Base-by-base conservation (phyloP, 352 stramenopile species). In the Thalassiosira sp. region DNA sequence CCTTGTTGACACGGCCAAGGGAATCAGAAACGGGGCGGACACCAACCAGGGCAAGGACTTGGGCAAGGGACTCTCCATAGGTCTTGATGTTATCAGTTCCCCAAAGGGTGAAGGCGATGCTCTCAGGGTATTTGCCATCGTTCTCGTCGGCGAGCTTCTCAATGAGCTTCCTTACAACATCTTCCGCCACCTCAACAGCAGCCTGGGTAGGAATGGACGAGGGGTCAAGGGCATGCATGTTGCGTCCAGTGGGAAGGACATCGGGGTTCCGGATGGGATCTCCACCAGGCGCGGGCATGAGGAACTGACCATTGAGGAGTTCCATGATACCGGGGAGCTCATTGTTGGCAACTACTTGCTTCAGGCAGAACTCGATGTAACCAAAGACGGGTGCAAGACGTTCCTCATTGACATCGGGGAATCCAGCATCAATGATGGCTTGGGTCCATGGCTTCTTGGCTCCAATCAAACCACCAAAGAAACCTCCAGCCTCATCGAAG, bases 61-160 rank as follows among this genome's bases (percentile, higher is more conserved):
- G 91, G 1, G 90, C 91, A 5, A 95, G 74, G 20, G 89, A 94
- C 56, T 95, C 89, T 78, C 92, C 92, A 78, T 96, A 96, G 3
- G 92, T 96, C 83, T 96, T 96, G 76, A 96, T 96, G 81, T 96
- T 96, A 79, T 96, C 92, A 70, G 92, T 96, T 80, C 92, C 92
- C 92, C 92, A 96, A 5, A 96, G 81, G 18, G 92, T 96, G 66
- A 96, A 96, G 1, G 92, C 92, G 75, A 96, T 93, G 58, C 82
- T 91, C 70, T 96, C 90, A 45, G 92, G 92, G 79, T 91, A 95
- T 5, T 46, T 40, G 7, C 91, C 91, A 65, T 85, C 83, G 31
- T 94, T 94, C 7, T 93, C 87, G 51, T 91, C 76, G 20, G 76
- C 18, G 27, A 96, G 89, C 51, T 92, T 90, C 53, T 96, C 92